Conservation (phyloP, 371 early-diverging fungal species). For the Mortierella sp. region DNA sequence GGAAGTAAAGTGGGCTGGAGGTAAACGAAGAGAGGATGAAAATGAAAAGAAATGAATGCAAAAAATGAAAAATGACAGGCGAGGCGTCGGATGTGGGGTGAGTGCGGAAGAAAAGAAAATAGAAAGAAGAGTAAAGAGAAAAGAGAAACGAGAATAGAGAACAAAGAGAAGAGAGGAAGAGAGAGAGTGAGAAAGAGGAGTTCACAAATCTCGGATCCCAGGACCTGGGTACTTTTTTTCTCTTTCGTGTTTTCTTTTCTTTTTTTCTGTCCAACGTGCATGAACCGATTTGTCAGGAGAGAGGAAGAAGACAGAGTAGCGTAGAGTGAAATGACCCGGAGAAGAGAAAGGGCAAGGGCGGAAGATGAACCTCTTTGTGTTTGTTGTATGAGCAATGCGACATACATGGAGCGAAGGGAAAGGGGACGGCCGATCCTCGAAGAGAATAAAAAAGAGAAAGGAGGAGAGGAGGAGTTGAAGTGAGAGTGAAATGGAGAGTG, state of each 20-base stretch:
- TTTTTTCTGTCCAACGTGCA: neutral
- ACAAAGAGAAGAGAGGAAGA: neutral
- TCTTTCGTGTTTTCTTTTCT: neutral
- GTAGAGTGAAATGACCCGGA: neutral
- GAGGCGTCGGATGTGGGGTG: neutral
- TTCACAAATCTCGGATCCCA: constrained; percentile 10
- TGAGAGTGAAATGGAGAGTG: constrained; percentile 5
- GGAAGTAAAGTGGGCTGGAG: neutral
- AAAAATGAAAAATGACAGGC: neutral
- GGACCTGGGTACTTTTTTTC: constrained; percentile 9
- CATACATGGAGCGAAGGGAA: neutral
- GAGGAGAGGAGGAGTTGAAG: neutral
- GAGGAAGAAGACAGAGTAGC: neutral
- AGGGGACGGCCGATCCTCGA: neutral
- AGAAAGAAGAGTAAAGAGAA: neutral
- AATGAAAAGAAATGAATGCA: neutral
- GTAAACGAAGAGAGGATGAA: neutral
- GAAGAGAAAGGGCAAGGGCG: neutral
- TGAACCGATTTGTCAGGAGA: constrained; percentile 9
- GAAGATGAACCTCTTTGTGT: neutral
- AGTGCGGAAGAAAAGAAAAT: neutral
- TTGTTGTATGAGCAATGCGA: neutral
- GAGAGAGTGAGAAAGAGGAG: neutral
- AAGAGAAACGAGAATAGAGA: neutral
- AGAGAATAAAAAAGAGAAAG: neutral